Evolutionary conservation across 257 asterid species (phyloP).

Genomic region (Ballota nigra): DNA sequence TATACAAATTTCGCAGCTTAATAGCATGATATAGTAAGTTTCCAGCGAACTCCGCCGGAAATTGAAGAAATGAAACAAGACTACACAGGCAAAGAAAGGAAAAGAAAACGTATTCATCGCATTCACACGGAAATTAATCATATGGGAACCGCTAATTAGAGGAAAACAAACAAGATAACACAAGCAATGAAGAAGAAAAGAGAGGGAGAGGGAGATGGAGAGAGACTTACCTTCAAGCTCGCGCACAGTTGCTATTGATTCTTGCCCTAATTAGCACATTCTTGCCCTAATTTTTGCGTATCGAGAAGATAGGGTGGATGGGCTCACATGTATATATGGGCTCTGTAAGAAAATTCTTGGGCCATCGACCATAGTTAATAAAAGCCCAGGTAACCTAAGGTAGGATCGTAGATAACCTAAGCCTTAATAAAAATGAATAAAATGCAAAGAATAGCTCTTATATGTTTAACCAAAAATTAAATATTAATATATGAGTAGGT

Average conservation of each 20-base stretch:
- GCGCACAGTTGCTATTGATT: neutral
- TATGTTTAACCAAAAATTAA: too few species aligned
- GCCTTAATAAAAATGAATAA: too few species aligned
- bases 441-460: too few species aligned
- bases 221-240: neutral
- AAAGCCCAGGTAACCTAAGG: too few species aligned
- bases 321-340: neutral
- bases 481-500: too few species aligned
- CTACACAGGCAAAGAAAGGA: neutral
- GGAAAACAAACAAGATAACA: neutral
- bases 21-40: neutral
- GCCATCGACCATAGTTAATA: neutral
- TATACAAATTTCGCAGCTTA: neutral
- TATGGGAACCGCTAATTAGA: neutral
- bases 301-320: neutral
- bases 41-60: neutral
- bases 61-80: neutral
- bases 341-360: neutral
- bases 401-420: too few species aligned
- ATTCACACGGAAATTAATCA: neutral
- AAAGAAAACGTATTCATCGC: neutral
- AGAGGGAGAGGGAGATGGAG: too few species aligned
- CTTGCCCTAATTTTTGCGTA: constrained; percentile 2
- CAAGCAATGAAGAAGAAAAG: neutral
- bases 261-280: neutral